Percentiles rank a stretch among this genome's conserved stretches.
These are phyloP conservation scores for Picea abies DNA, from an alignment of 83 land plant genomes.

Conservation along the genomic window DNA sequence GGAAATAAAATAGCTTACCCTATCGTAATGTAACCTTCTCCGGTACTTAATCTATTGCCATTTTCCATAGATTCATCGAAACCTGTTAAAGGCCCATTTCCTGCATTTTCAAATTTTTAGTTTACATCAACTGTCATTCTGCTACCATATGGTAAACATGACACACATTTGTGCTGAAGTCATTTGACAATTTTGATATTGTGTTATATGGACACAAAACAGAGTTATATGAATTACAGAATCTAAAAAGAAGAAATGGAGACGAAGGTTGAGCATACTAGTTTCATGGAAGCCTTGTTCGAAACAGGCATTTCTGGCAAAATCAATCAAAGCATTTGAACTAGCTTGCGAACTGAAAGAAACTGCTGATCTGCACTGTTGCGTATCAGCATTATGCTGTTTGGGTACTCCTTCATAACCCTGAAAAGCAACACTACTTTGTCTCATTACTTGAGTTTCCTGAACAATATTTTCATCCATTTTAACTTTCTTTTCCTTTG, in stretches of 20 bases:
- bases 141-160: neutral
- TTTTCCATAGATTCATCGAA: neutral
- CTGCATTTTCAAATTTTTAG: neutral
- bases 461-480: neutral
- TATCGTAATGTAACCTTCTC: neutral
- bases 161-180: neutral
- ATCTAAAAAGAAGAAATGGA: neutral
- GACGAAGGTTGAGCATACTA: neutral
- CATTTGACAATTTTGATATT: neutral
- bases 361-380: neutral
- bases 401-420: neutral
- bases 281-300: neutral
- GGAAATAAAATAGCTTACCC: neutral
- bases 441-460: neutral
- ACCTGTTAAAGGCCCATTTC: neutral
- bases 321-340: slow-evolving; percentile 4
- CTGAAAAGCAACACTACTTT: slow-evolving; percentile 6
- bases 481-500: slow-evolving; percentile 7
- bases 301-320: slow-evolving; percentile 7
- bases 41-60: neutral
- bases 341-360: no score
- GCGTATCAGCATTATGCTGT: neutral
- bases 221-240: neutral
- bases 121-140: neutral
- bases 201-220: neutral